These are phyloP conservation scores for Salix suchowensis DNA, from an alignment of 345 rosid genomes.

Conservation along the genomic window DNA sequence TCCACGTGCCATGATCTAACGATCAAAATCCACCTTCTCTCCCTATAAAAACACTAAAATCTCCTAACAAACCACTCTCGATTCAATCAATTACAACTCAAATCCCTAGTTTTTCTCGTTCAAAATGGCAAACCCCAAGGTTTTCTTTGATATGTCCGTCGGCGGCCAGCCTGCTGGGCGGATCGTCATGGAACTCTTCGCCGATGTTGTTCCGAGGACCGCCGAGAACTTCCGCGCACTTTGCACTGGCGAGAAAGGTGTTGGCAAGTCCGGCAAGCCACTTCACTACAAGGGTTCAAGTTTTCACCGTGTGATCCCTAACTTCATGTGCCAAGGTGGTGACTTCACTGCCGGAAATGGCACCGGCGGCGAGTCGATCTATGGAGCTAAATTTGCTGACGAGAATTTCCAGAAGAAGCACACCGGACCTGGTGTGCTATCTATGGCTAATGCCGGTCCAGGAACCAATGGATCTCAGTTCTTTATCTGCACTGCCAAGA, in stretches of 20 bases:
- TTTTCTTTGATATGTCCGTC: conserved; percentile 28
- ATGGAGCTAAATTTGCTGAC: conserved; percentile 25
- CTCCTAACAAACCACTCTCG: conserved; percentile 6
- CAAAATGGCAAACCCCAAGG: conserved; percentile 22
- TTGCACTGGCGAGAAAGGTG: conserved; percentile 35
- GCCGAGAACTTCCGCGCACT: conserved; percentile 37
- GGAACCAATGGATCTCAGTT: conserved; percentile 34
- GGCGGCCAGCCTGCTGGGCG: conserved; percentile 26
- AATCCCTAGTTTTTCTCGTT: background rate
- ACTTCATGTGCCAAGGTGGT: conserved; percentile 31
- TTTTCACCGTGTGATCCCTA: conserved; percentile 30
- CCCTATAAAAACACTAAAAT: conserved; percentile 32
- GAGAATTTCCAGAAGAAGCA: conserved; percentile 31
- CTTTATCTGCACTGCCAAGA: conserved; percentile 21
- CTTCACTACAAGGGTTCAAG: conserved; percentile 25
- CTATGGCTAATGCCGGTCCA: conserved; percentile 31
- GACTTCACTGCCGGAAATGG: conserved; percentile 29
- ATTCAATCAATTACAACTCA: background rate
- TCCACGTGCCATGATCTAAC: conserved; percentile 39
- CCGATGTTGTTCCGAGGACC: conserved; percentile 25
- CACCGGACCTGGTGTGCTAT: conserved; percentile 26
- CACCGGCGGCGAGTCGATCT: conserved; percentile 32
- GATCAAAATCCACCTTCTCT: conserved; percentile 6
- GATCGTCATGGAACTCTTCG: conserved; percentile 30
- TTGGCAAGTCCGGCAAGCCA: conserved; percentile 22